phyloP scores from a whole-genome alignment of 78 protist species.

The Dictyostelium brefeldianum region DNA sequence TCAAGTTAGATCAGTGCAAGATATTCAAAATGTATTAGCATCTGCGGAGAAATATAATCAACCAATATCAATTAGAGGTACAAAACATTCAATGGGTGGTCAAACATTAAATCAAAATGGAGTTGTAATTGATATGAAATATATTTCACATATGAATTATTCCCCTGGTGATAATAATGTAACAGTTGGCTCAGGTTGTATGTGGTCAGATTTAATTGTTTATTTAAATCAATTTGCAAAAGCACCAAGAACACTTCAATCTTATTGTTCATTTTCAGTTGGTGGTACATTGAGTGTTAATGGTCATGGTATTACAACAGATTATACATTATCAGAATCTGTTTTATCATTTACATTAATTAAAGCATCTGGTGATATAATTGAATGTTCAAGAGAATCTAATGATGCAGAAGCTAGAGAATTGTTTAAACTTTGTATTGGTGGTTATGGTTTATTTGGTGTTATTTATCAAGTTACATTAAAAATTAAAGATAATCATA shows the following conservation, averaged over 20 bases:
- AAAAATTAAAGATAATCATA: background rate
- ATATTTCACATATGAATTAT: constrained; percentile 22
- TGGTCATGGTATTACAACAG: constrained; percentile 86
- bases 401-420: background rate
- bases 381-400: constrained; percentile 36
- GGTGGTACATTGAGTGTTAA: constrained; percentile 85
- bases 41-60: no score
- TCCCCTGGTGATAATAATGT: background rate
- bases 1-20: no score
- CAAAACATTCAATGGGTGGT: no score
- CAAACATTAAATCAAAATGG: no score
- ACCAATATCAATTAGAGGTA: no score
- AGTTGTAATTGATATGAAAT: no score
- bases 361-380: constrained; percentile 27
- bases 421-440: constrained; percentile 59
- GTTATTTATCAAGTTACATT: constrained; percentile 34
- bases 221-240: constrained; percentile 45
- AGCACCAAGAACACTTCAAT: constrained; percentile 80
- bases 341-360: constrained; percentile 14
- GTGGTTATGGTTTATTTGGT: constrained; percentile 85
- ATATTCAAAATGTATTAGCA: no score
- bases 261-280: constrained; percentile 77
- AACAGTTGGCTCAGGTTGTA: constrained; percentile 54
- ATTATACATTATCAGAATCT: constrained; percentile 30
- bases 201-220: constrained; percentile 68